Evolutionary conservation across 139 green algal species (phyloP), one percentile per base, ranked within the genome.

Genomic region (Picochlorum sp.): DNA sequence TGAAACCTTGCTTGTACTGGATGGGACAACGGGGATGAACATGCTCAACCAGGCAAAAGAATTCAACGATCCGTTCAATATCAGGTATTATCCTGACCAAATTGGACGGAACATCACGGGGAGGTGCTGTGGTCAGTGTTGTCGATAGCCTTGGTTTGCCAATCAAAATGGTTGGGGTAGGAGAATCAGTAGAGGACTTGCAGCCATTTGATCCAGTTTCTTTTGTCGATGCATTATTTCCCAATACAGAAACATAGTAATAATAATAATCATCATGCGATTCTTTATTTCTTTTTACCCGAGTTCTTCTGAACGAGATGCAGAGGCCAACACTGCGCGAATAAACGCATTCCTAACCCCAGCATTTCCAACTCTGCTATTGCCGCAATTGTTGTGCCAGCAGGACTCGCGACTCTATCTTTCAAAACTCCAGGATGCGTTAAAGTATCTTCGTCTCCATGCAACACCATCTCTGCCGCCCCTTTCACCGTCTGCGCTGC

Each of bases 11-110:
- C 82, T 99, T 6, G 94, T 99, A 4, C 77, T 99, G 64, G 94
- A 99, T 66, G 93, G 94, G 34, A 98, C 94, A 3, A 98, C 94
- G 30, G 92, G 92, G 4, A 79, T 98, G 10, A 98, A 98, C 81
- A 98, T 98, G 92, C 70, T 97, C 7, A 91, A 88, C 57, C 79
- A 88, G 66, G 90, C 90, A 14, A 71, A 75, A 32, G 91, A 97
- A 69, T 98, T 98, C 78, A 87, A 92, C 61, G 77, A 95, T 67
- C 68, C 2, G 86, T 97, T 4, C 70, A 71, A 11, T 98, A 5
- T 93, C 82, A 15, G 92, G 92, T 52, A 78, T 99, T 51, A 86
- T 99, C 32, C 77, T 99, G 15, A 98, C 94, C 18, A 99, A 99
- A 77, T 85, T 99, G 30, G 94, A 99, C 67, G 94, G 94, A 49